Base-by-base conservation (phyloP, 164 flowering plant genomes). In the Vitis labrusca region DNA sequence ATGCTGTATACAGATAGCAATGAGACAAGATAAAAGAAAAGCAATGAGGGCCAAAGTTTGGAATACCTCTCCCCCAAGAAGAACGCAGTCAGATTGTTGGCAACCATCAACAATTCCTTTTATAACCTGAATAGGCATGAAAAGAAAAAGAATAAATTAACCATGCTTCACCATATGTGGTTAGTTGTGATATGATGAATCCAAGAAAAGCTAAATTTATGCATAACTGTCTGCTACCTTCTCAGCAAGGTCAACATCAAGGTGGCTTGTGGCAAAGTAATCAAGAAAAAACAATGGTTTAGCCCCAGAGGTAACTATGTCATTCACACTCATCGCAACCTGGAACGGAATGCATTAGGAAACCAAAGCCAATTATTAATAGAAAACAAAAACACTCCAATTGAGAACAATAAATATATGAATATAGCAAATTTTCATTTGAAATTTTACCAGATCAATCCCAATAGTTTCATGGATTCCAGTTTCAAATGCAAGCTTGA, bases 311-410 rank as follows among this genome's bases (percentile, higher is more conserved):
- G 99, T 95, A 75, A 95, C 83, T 74, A 93, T 93, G 72, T 95
- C 99, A 70, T 95, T 95, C 49, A 95, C 97, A 79, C 98, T 95
- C 99, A 95, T 95, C 2, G 99, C 99, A 71, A 95, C 99, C 99
- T 95, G 79, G 49, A 67, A 17, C 13, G 7, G 15, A 71, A 67
- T 10, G 63, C 60, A 73, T 59, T 50, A 78, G 63, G 19, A 11
- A 59, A 27, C n/a, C 13, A 10, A 37, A 10, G 17, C 17, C 23
- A 59, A 16, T 23, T 10, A 64, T 7, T 14, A 23, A 30, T 3
- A 48, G 44, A 13, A 8, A 60, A 48, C 55, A n/a, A 50, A 51
- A 8, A 5, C 10, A 17, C 19, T 50, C 2, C 10, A 50, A 61
- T 10, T 61, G 10, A 58, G 2, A 58, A 13, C n/a, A 16, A 58